A percentile compares a stretch with the other conserved stretches of the same genome.
phyloP scores from a whole-genome alignment of 257 asterid genomes.

The Lantana camara region DNA sequence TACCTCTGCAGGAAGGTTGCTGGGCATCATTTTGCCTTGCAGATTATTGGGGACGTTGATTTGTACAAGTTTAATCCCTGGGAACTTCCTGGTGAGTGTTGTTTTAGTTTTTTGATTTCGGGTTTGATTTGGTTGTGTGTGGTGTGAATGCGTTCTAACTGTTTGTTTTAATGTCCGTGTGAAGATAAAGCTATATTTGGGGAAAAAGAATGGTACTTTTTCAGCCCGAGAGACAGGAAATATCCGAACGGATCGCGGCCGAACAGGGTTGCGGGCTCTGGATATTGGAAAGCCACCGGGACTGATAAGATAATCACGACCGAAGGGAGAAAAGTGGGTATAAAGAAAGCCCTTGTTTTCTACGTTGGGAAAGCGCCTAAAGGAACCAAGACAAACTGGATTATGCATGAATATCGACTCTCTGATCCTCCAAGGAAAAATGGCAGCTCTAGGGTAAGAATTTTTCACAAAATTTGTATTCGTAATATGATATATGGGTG shows the following conservation, averaged over 20 bases:
- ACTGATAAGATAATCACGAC: conserved; percentile 64
- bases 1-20: conserved; percentile 73
- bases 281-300: conserved; percentile 92
- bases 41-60: conserved; percentile 70
- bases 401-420: conserved; percentile 83
- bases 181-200: conserved; percentile 76
- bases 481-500: rapidly evolving
- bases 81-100: conserved; percentile 71
- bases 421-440: conserved; percentile 46
- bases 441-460: conserved; percentile 52
- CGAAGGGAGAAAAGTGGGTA: conserved; percentile 71
- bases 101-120: not conserved
- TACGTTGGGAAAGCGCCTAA: conserved; percentile 85
- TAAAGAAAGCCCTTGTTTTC: conserved; percentile 78
- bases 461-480: too few species aligned
- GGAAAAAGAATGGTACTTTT: conserved; percentile 84
- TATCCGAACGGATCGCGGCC: conserved; percentile 89
- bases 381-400: conserved; percentile 86
- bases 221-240: conserved; percentile 79
- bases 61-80: conserved; percentile 83
- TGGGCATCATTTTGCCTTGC: conserved; percentile 61
- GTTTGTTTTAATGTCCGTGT: not conserved
- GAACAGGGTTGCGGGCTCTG: conserved; percentile 75
- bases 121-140: too few species aligned
- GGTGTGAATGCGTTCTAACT: not conserved